Percentiles rank a stretch among this genome's conserved stretches.
Conservation (phyloP, 2,329 filamentous ascomycete species). For the Pseudogymnoascus sp. region DNA sequence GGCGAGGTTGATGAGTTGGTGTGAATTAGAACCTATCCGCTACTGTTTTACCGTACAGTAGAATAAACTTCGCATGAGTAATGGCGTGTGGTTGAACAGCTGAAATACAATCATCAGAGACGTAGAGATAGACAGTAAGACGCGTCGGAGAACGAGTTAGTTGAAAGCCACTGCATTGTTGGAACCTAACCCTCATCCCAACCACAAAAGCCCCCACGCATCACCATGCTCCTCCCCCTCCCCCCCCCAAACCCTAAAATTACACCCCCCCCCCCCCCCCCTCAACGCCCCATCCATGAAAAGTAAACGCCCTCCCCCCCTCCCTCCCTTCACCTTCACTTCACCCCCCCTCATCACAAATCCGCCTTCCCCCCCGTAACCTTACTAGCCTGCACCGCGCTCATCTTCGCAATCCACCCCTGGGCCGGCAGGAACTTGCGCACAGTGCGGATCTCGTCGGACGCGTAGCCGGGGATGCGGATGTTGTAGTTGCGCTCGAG, state of each 20-base stretch:
- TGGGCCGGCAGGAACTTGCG: constrained; percentile 84
- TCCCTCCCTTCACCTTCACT: too few relatives aligned
- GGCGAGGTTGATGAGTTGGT: neutral
- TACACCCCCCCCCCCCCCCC: neutral
- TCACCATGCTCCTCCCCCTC: neutral
- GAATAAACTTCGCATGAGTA: neutral
- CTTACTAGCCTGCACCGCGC: constrained; percentile 90
- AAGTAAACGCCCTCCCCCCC: neutral
- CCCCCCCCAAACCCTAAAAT: neutral
- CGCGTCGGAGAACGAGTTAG: neutral
- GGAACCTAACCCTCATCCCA: neutral
- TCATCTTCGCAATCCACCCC: constrained; percentile 95
- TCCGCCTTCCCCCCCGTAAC: constrained; percentile 46
- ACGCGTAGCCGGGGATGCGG: constrained; percentile 86
- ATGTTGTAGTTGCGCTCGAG: constrained; percentile 84
- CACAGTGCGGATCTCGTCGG: constrained; percentile 89
- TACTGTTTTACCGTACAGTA: neutral
- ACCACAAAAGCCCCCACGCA: neutral
- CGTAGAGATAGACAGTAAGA: neutral
- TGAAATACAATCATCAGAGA: neutral
- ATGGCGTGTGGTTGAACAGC: neutral
- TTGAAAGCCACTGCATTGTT: neutral
- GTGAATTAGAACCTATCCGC: neutral
- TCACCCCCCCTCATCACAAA: constrained; percentile 14
- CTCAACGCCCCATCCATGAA: neutral